Base-by-base conservation (phyloP, 106 monocot species). In the Amphibolis antarctica region DNA sequence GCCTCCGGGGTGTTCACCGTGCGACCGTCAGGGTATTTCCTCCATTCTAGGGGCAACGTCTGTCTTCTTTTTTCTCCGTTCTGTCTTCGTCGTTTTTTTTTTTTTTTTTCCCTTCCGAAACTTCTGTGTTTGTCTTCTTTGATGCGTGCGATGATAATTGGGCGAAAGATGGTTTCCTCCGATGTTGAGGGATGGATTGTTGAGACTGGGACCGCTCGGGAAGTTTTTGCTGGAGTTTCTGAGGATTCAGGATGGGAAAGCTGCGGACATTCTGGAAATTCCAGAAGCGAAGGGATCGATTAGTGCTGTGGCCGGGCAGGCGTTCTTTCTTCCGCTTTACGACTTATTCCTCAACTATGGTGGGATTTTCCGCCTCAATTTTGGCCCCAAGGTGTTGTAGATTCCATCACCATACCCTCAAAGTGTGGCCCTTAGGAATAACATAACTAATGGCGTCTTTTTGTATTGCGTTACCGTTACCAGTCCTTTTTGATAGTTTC, bases 401-500 rank as follows among this genome's bases (percentile, higher is more conserved):
- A 13, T 60, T 20, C 18, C 42, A n/a, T 19, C 15, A 10, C 7
- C 0, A 18, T 49, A 3, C 3, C 17, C n/a, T 4, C 3, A 49
- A 49, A 17, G 3, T 17, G 49, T 49, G n/a, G n/a, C n/a, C n/a
- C n/a, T n/a, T n/a, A 17, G 12, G 12, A 0, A 15, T 3, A 17
- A 14, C 17, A 19, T 14, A 49, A 49, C 49, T 17, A 49, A 56
- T 28, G 56, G 31, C 21, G 28, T 60, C n/a, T 67, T 12, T 55
- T 67, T 25, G 13, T 68, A 13, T 50, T 66, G 21, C 44, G 13
- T 27, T 68, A 26, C 60, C 66, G 52, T 44, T 57, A 12, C 23
- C 67, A 98, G 90, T 90, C 96, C 5, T 90, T 98, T 59, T 62
- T 98, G 55, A 87, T 98, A 27, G 87, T 98, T 60, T 98, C 96